Conservation (phyloP, 306 rosid species). For the Lathyrus oleraceus region DNA sequence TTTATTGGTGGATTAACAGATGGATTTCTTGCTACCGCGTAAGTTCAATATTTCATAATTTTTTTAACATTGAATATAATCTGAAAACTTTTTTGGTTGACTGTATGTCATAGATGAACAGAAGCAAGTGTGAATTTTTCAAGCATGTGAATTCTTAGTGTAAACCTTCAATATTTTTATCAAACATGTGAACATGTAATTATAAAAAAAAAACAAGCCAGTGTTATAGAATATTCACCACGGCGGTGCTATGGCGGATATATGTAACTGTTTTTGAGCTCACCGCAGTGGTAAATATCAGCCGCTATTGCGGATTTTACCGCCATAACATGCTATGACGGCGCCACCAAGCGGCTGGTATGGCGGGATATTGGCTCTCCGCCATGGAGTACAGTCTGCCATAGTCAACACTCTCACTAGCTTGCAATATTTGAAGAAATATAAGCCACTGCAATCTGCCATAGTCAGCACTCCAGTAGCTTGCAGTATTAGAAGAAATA, state of each 20-base stretch:
- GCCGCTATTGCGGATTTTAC: too few relatives aligned
- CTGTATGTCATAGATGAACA: neutral
- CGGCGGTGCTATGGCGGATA: too few relatives aligned
- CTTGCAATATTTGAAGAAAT: neutral
- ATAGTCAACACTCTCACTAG: too few relatives aligned
- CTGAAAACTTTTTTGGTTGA: neutral
- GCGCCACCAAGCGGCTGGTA: too few relatives aligned
- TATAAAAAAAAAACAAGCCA: neutral
- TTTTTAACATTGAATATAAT: neutral
- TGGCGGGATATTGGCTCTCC: too few relatives aligned
- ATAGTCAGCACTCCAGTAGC: too few relatives aligned
- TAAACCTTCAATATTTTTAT: neutral
- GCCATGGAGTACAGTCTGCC: too few relatives aligned
- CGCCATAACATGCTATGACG: too few relatives aligned
- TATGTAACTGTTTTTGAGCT: too few relatives aligned
- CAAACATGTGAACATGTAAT: neutral
- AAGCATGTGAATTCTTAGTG: neutral
- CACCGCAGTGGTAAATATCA: too few relatives aligned
- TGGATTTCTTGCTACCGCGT: conserved; percentile 93
- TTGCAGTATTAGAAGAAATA: neutral
- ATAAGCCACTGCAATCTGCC: neutral
- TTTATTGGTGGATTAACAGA: conserved; percentile 94
- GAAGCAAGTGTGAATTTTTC: neutral
- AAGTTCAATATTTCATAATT: conserved; percentile 36
- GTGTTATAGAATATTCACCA: too few relatives aligned